These are phyloP conservation scores for Phycomyces nitens DNA, from an alignment of 192 early-diverging fungal genomes.

Conservation along the genomic window DNA sequence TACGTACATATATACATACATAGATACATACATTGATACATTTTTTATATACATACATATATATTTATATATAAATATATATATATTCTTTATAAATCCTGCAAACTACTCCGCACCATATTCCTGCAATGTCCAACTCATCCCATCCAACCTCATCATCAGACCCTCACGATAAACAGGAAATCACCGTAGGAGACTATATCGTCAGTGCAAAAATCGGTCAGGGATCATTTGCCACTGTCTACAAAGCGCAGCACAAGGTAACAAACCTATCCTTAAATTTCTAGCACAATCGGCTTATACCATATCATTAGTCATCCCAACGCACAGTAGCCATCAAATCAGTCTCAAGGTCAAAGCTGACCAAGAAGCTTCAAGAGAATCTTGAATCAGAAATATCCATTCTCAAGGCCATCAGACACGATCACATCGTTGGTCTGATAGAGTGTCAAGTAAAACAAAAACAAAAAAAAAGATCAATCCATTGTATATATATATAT, in stretches of 20 bases:
- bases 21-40: too few relatives aligned
- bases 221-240: slow-evolving; percentile 93
- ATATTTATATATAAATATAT: too few relatives aligned
- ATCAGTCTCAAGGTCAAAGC: slow-evolving; percentile 80
- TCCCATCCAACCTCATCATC: not conserved
- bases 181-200: slow-evolving; percentile 67
- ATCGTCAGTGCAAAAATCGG: slow-evolving; percentile 82
- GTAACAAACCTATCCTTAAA: slow-evolving; percentile 33
- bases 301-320: not conserved
- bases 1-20: too few relatives aligned
- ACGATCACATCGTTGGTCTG: slow-evolving; percentile 85
- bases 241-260: slow-evolving; percentile 78
- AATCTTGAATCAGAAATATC: slow-evolving; percentile 95
- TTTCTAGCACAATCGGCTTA: too few relatives aligned
- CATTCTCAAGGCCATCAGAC: slow-evolving; percentile 82
- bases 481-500: too few relatives aligned
- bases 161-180: not conserved
- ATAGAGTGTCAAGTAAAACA: slow-evolving; percentile 77
- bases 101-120: too few relatives aligned
- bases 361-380: slow-evolving; percentile 87
- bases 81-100: too few relatives aligned
- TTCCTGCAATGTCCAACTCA: not conserved
- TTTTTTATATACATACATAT: too few relatives aligned
- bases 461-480: not conserved
- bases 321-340: slow-evolving; percentile 79